These are phyloP conservation scores for Allium sativum DNA, from an alignment of 106 monocot species.

Conservation along the genomic window DNA sequence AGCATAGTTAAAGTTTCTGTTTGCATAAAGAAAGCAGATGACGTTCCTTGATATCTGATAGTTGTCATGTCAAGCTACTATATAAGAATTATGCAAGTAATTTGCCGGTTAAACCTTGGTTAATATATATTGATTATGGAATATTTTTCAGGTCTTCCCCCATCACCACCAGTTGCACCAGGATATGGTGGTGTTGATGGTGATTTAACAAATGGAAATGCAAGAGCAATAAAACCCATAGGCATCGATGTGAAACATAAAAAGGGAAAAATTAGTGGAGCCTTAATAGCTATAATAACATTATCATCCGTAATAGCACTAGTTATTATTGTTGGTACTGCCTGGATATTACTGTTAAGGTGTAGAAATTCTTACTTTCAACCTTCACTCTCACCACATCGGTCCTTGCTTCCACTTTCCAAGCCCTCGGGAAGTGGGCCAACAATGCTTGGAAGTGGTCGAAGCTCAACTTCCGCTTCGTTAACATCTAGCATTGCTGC, in stretches of 20 bases:
- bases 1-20: too few relatives aligned
- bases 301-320: conserved; percentile 61
- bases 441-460: conserved; percentile 28
- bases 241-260: conserved; percentile 58
- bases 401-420: conserved; percentile 24
- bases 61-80: too few relatives aligned
- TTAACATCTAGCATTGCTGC: conserved; percentile 60
- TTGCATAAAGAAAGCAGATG: too few relatives aligned
- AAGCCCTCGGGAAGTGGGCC: conserved; percentile 57
- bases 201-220: conserved; percentile 34
- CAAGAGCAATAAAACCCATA: conserved; percentile 59
- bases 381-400: conserved; percentile 18
- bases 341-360: conserved; percentile 54
- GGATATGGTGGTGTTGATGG: conserved; percentile 24
- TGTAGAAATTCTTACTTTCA: conserved; percentile 11
- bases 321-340: conserved; percentile 34
- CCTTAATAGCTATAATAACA: conserved; percentile 50
- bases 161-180: conserved; percentile 60
- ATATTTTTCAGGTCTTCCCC: conserved; percentile 74
- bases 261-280: conserved; percentile 38
- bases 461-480: conserved; percentile 60
- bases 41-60: too few relatives aligned
- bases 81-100: too few relatives aligned
- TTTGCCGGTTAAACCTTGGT: too few relatives aligned
- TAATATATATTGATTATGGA: background rate